A percentile compares a stretch with the other conserved stretches of the same genome.
Conservation (phyloP, 768 basidiomycete species). For the Mycena belliarum region DNA sequence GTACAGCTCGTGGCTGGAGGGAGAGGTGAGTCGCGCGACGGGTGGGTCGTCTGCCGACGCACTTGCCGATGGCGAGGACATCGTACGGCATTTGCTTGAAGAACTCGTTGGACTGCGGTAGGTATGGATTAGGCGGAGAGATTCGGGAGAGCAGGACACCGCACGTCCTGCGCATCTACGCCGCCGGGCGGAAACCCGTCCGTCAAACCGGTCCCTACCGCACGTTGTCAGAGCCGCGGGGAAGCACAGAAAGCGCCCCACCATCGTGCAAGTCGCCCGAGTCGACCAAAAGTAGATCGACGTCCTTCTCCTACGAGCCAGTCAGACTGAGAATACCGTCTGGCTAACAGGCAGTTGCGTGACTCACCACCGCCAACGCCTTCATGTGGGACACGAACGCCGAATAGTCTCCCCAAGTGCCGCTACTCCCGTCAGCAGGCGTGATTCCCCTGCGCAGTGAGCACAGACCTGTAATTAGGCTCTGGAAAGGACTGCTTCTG, state of each 20-base stretch:
- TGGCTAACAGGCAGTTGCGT: neutral
- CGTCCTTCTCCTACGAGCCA: constrained; percentile 51
- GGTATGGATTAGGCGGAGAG: neutral
- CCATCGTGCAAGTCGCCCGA: constrained; percentile 79
- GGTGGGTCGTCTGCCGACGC: constrained; percentile 25
- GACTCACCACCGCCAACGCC: constrained; percentile 49
- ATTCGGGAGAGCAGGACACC: constrained; percentile 11
- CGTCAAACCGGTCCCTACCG: constrained; percentile 69
- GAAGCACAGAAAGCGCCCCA: constrained; percentile 3
- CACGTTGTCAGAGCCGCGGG: neutral
- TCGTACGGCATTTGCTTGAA: constrained; percentile 78
- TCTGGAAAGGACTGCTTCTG: constrained; percentile 72
- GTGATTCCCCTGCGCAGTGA: neutral
- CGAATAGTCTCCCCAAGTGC: constrained; percentile 76
- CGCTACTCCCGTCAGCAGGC: constrained; percentile 29
- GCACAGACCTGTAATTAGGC: constrained; percentile 58
- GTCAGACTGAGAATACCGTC: neutral
- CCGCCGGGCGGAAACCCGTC: constrained; percentile 75
- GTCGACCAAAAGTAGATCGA: constrained; percentile 83
- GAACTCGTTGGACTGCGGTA: constrained; percentile 68
- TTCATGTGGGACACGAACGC: constrained; percentile 87
- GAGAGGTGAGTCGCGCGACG: neutral
- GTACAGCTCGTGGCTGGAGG: constrained; percentile 77
- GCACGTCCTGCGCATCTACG: constrained; percentile 71
- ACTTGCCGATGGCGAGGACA: constrained; percentile 85